Conservation (phyloP, 306 rosid genomes). For the Cucumis cinereus region DNA sequence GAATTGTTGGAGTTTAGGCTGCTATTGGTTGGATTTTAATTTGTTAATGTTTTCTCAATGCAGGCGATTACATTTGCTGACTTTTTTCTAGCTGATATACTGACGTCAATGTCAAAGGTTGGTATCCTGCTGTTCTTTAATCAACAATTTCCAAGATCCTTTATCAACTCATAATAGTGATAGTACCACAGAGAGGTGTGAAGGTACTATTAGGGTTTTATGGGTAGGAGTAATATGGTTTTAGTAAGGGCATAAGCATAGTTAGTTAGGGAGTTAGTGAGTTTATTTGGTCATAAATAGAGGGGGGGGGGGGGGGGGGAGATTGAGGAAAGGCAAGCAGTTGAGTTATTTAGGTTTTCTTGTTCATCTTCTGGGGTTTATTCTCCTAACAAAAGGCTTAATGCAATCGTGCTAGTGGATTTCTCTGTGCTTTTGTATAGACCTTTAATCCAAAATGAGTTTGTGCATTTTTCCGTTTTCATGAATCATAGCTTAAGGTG, state of each 20-base stretch:
- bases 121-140: constrained; percentile 13
- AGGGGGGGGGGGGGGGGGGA: too few relatives aligned
- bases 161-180: neutral
- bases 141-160: constrained; percentile 6
- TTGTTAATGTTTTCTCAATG: constrained; percentile 19
- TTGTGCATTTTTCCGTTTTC: neutral
- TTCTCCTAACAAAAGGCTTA: constrained; percentile 12
- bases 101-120: constrained; percentile 97
- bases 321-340: too few relatives aligned
- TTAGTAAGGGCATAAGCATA: too few relatives aligned
- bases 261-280: too few relatives aligned
- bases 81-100: constrained; percentile 91
- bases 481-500: neutral
- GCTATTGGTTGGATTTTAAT: constrained; percentile 3
- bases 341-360: constrained; percentile 35
- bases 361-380: constrained; percentile 73
- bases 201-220: too few relatives aligned
- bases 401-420: neutral
- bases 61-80: constrained; percentile 94
- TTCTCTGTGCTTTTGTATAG: neutral
- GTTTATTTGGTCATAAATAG: too few relatives aligned
- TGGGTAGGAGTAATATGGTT: too few relatives aligned
- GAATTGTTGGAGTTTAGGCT: neutral
- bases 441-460: neutral
- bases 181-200: neutral